These are phyloP conservation scores for Hebeloma cylindrosporum DNA, from an alignment of 768 basidiomycete species.

Conservation along the genomic window DNA sequence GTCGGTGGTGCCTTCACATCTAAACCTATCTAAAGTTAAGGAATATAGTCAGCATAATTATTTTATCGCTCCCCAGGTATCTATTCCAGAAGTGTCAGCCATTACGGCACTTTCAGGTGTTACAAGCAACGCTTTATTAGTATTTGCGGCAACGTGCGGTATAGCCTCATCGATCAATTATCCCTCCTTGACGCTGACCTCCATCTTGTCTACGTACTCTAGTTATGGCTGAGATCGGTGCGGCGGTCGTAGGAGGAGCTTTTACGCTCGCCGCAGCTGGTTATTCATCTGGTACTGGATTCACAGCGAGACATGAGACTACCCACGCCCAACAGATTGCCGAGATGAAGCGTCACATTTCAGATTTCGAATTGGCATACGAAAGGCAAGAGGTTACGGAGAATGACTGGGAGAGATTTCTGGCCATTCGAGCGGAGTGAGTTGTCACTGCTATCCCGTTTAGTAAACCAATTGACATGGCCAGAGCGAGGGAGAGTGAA, in stretches of 20 bases:
- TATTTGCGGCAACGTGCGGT: no score
- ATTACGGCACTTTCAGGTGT: no score
- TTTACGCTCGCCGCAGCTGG: slow-evolving; percentile 4
- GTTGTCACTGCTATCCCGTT: not conserved
- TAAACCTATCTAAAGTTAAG: no score
- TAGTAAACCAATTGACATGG: not conserved
- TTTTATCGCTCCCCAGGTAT: no score
- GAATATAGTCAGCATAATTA: no score
- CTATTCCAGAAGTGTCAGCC: no score
- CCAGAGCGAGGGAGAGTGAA: slow-evolving; percentile 1
- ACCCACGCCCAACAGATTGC: slow-evolving; percentile 4
- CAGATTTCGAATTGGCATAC: slow-evolving; percentile 7
- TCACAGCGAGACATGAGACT: slow-evolving; percentile 5
- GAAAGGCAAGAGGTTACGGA: not conserved
- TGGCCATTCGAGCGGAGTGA: not conserved
- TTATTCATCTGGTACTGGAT: not conserved
- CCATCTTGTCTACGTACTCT: no score
- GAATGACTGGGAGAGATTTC: slow-evolving; percentile 1
- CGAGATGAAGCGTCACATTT: not conserved
- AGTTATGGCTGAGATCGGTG: slow-evolving; percentile 1
- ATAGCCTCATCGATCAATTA: no score
- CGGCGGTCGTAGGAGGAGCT: not conserved
- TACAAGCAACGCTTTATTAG: no score
- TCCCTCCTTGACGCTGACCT: no score
- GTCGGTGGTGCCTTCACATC: no score